Conservation (phyloP, 1,139 yeast species). For the Groenewaldozyma sp. region DNA sequence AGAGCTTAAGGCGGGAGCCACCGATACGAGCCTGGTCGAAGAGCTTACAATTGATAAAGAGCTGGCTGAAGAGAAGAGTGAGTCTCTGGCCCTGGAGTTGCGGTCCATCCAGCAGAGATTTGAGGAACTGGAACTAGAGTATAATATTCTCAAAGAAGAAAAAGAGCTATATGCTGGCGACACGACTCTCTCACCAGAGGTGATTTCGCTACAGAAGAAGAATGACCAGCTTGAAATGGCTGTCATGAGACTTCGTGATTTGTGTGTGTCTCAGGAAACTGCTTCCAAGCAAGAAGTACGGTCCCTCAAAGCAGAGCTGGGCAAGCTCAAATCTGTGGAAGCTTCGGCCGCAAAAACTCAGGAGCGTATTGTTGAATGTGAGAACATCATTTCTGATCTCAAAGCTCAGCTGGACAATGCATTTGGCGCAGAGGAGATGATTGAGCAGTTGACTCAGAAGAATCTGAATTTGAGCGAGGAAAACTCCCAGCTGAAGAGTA, state of each 20-base stretch:
- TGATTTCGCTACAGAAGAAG: constrained; percentile 30
- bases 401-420: constrained; percentile 33
- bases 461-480: constrained; percentile 40
- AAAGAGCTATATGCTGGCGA: constrained; percentile 31
- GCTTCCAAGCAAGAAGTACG: constrained; percentile 35
- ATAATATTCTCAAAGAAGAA: constrained; percentile 40
- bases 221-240: constrained; percentile 36
- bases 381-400: constrained; percentile 37
- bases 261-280: constrained; percentile 31
- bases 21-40: constrained; percentile 37
- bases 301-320: constrained; percentile 22
- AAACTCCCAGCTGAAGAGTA: constrained; percentile 33
- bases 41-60: constrained; percentile 46
- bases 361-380: constrained; percentile 34
- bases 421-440: constrained; percentile 33
- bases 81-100: constrained; percentile 28
- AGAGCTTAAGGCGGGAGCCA: constrained; percentile 27
- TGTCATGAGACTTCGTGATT: constrained; percentile 30
- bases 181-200: constrained; percentile 22
- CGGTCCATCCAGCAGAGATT: constrained; percentile 32
- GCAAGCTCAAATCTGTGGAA: constrained; percentile 7
- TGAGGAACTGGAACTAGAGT: constrained; percentile 35
- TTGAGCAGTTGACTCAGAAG: constrained; percentile 48
- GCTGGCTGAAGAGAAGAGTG: constrained; percentile 38
- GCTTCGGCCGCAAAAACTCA: constrained; percentile 18